Evolutionary conservation across 345 rosid species (phyloP), one percentile per base, ranked within the genome.

Genomic region (Anastatica hierochuntica): DNA sequence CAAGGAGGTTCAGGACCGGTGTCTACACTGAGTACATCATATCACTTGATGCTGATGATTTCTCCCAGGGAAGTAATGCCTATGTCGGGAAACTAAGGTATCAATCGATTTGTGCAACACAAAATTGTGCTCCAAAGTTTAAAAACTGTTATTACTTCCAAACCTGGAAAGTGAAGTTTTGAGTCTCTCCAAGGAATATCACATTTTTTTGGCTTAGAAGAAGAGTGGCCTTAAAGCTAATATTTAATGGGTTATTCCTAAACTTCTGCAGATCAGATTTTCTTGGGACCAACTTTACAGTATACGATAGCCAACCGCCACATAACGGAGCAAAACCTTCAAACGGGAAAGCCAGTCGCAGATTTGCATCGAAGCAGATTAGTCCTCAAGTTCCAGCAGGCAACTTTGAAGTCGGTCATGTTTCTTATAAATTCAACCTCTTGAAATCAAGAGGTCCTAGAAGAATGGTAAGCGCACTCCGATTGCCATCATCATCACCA

Each of bases 401-500:
- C 14, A 90, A 80, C 77, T 90, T 82, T 53, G 84, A 84, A 70
- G 79, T 84, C 0, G 98, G 98, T 30, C 84, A 82, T 27, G 77
- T 90, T 29, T 72, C 87, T 10, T 90, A 90, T 73, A 90, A 90
- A 72, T 90, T 86, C 71, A 90, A 90, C 73, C 80, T 90, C 52
- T 69, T 90, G 58, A 90, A 90, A 66, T 90, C 98, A 46, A 80
- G 98, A 71, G 95, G 98, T 63, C 98, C 98, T 1, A 80, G 98
- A 74, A 86, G 98, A 70, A 90, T 90, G 96, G 68, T 86, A 34
- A 86, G 84, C 77, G 73, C 86, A 6, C 62, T 86, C 41, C 75
- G 67, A 17, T 77, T 83, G 71, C 76, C 83, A 40, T 51, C 59
- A 24, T 13, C 69, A 47, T 50, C 64, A 27, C 11, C 53, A 35